These are phyloP conservation scores for Helicocarpus griseus DNA, from an alignment of 2,329 filamentous ascomycete genomes.

Conservation along the genomic window DNA sequence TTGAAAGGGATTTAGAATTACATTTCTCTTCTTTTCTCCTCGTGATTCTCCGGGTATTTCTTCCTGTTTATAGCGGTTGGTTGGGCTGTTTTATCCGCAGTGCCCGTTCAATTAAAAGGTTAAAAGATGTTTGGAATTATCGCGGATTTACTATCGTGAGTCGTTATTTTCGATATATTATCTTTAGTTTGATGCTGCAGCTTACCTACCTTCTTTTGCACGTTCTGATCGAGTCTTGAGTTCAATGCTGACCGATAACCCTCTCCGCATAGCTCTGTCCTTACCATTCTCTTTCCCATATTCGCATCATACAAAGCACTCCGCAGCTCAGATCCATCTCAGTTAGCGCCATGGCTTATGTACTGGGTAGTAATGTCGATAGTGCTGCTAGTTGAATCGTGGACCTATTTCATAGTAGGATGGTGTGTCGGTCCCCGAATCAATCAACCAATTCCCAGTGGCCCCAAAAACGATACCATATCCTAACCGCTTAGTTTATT, in stretches of 20 bases:
- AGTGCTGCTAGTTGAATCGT: slow-evolving; percentile 72
- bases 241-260: slow-evolving; percentile 16
- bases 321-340: slow-evolving; percentile 78
- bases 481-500: neutral
- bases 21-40: neutral
- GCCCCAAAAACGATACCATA: neutral
- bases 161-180: slow-evolving; percentile 17
- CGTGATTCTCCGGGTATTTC: too few relatives aligned
- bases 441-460: neutral
- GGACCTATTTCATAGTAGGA: slow-evolving; percentile 73
- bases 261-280: slow-evolving; percentile 55
- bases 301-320: slow-evolving; percentile 98
- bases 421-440: slow-evolving; percentile 45
- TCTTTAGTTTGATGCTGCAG: neutral
- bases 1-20: neutral
- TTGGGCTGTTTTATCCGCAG: neutral
- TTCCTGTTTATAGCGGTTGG: neutral
- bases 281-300: slow-evolving; percentile 86
- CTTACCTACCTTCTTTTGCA: neutral
- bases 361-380: slow-evolving; percentile 93
- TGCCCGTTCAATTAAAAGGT: neutral
- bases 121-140: slow-evolving; percentile 63
- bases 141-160: slow-evolving; percentile 68
- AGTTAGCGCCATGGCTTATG: slow-evolving; percentile 96
- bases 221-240: neutral